A percentile compares a stretch with the other conserved stretches of the same genome.
phyloP scores from a whole-genome alignment of 805 yeast species.

The Saccharomyces mikatae region DNA sequence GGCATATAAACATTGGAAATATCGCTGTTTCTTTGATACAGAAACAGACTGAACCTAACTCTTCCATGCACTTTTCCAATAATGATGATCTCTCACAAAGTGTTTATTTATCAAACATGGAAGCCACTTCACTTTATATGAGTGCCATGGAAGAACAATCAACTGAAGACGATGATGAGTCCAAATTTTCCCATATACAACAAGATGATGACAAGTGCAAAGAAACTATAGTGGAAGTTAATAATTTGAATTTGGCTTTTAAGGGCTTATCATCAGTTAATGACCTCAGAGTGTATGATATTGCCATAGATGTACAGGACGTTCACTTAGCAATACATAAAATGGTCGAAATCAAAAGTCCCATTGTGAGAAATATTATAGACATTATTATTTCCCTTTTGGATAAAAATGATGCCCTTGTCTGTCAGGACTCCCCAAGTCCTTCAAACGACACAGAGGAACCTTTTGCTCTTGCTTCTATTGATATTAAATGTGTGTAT shows the following conservation, averaged over 20 bases:
- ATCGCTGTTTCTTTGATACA: not conserved
- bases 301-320: slow-evolving; percentile 33
- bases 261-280: slow-evolving; percentile 37
- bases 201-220: slow-evolving; percentile 24
- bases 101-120: slow-evolving; percentile 57
- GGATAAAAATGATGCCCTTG: not conserved
- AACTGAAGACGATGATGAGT: slow-evolving; percentile 5
- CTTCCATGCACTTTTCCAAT: not conserved
- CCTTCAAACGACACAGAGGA: not conserved
- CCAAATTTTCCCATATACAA: slow-evolving; percentile 2
- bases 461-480: not conserved
- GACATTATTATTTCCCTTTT: not conserved
- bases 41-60: not conserved
- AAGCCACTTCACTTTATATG: slow-evolving; percentile 69
- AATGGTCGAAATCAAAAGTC: slow-evolving; percentile 7
- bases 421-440: not conserved
- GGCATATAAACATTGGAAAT: not conserved
- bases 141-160: slow-evolving; percentile 61
- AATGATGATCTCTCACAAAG: slow-evolving; percentile 29
- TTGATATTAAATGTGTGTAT: not conserved
- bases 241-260: slow-evolving; percentile 36
- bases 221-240: slow-evolving; percentile 14
- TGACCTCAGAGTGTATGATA: slow-evolving; percentile 26
- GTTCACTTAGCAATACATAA: slow-evolving; percentile 26
- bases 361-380: slow-evolving; percentile 4